Evolutionary conservation across 225 moss, liverwort and hornwort species (phyloP).

Genomic region (Bryum argenteum): DNA sequence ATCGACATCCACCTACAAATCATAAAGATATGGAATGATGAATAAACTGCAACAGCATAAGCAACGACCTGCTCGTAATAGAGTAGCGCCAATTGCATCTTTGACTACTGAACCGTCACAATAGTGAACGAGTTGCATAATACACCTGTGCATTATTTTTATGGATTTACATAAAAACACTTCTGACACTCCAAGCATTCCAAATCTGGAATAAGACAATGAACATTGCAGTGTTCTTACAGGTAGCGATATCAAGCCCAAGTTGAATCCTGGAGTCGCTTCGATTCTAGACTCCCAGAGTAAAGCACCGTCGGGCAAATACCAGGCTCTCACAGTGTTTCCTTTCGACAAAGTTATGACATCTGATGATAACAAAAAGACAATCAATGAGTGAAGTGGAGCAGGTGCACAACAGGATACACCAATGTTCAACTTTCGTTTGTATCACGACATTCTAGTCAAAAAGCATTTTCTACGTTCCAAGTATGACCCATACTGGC

Average conservation of each 20-base stretch:
- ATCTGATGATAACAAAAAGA: slow-evolving; percentile 47
- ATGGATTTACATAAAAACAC: slow-evolving; percentile 1
- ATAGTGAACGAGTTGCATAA: slow-evolving; percentile 3
- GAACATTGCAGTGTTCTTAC: slow-evolving; percentile 43
- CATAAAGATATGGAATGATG: slow-evolving; percentile 17
- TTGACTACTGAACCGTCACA: slow-evolving; percentile 23
- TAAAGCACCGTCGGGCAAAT: slow-evolving; percentile 87
- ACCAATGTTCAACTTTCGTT: slow-evolving; percentile 5
- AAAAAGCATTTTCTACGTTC: background rate
- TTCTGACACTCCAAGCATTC: background rate
- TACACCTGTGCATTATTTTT: background rate
- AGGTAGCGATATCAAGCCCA: slow-evolving; percentile 65
- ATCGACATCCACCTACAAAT: slow-evolving; percentile 80
- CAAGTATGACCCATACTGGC: background rate
- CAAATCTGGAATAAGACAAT: slow-evolving; percentile 19
- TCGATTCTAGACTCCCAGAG: slow-evolving; percentile 81
- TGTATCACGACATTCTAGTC: slow-evolving; percentile 9
- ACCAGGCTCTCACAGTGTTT: slow-evolving; percentile 84
- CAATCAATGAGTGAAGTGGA: slow-evolving; percentile 20
- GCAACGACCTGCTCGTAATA: background rate
- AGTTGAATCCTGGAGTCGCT: slow-evolving; percentile 50
- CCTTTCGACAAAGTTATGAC: slow-evolving; percentile 81
- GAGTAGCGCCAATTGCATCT: background rate
- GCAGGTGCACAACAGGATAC: background rate
- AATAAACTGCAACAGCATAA: background rate